Base-by-base conservation (phyloP, 805 yeast genomes). In the Candida easanensis region DNA sequence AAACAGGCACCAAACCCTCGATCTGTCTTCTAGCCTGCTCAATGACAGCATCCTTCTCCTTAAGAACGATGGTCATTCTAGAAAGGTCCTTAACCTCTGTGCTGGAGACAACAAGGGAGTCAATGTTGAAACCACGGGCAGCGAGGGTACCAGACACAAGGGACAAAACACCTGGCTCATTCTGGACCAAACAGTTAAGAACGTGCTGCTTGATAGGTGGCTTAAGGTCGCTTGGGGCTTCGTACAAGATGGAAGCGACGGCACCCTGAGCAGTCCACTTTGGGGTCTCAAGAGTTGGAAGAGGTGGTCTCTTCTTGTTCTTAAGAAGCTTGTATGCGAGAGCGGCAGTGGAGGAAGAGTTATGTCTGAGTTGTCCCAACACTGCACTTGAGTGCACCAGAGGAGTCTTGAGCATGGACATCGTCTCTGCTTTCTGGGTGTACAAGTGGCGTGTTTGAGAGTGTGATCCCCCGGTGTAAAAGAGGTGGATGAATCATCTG, bases 21-120 rank as follows among this genome's bases (percentile, higher is more conserved):
- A 93, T 85, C 68, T 93, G 99, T 67, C 97, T 84, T 67, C 99
- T 80, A 2, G 97, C 98, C 72, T 93, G 99, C 66, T 93, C 99
- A 53, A 93, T 84, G 40, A 93, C 89, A 20, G 93, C 97, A 60
- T 91, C 96, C 65, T 88, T 95, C 49, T 98, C 99, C 44, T 82
- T 83, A 57, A 93, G 73, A 10, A 88, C 96, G 56, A 93, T 88
- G 7, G 99, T 93, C 99, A 93, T 93, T 64, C 99, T 79, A 23
- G 96, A 87, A 54, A 93, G 76, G 62, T 93, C 97, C 66, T 84
- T 81, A 46, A 93, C 97, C 65, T 91, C 98, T 31, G 99, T 93
- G 71, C 83, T 87, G 64, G 97, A 91, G 36, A 93, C 99, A 46
- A 93, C 97, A 51, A 93, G 76, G 10, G 98, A 91, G 66, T 93